Conservation (phyloP, 352 stramenopile genomes). For the Phytophthora constricta region DNA sequence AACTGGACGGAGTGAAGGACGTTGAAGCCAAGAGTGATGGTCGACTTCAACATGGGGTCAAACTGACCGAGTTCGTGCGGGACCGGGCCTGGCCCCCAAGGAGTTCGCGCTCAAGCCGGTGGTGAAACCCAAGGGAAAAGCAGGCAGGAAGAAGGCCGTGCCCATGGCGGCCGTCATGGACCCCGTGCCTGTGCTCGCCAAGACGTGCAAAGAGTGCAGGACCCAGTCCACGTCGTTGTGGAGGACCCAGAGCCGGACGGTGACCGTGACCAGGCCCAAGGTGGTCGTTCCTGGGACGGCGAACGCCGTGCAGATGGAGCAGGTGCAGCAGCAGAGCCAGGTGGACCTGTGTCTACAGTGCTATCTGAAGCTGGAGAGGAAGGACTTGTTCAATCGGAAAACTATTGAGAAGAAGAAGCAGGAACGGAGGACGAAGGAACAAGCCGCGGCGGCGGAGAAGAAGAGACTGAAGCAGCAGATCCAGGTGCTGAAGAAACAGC, state of each 20-base stretch:
- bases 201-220: slow-evolving; percentile 46
- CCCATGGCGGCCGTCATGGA: slow-evolving; percentile 55
- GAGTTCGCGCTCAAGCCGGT: slow-evolving; percentile 76
- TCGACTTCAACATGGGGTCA: slow-evolving; percentile 18
- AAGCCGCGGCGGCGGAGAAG: slow-evolving; percentile 42
- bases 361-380: slow-evolving; percentile 73
- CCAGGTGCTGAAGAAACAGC: slow-evolving; percentile 66
- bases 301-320: slow-evolving; percentile 20
- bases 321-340: slow-evolving; percentile 31
- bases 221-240: slow-evolving; percentile 75
- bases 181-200: slow-evolving; percentile 40
- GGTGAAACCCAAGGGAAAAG: slow-evolving; percentile 48
- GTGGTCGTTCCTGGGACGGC: background rate
- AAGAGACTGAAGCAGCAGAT: slow-evolving; percentile 57
- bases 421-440: slow-evolving; percentile 42
- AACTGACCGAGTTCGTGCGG: slow-evolving; percentile 49
- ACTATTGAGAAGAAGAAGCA: slow-evolving; percentile 41
- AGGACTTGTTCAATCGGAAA: slow-evolving; percentile 73
- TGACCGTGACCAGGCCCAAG: slow-evolving; percentile 26
- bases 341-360: slow-evolving; percentile 74
- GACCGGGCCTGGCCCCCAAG: slow-evolving; percentile 78
- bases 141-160: slow-evolving; percentile 69
- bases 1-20: slow-evolving; percentile 21
- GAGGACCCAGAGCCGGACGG: slow-evolving; percentile 45
- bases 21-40: slow-evolving; percentile 22